These are phyloP conservation scores for Aspergillus olivimuriae DNA, from an alignment of 495 filamentous ascomycete species.

Conservation along the genomic window DNA sequence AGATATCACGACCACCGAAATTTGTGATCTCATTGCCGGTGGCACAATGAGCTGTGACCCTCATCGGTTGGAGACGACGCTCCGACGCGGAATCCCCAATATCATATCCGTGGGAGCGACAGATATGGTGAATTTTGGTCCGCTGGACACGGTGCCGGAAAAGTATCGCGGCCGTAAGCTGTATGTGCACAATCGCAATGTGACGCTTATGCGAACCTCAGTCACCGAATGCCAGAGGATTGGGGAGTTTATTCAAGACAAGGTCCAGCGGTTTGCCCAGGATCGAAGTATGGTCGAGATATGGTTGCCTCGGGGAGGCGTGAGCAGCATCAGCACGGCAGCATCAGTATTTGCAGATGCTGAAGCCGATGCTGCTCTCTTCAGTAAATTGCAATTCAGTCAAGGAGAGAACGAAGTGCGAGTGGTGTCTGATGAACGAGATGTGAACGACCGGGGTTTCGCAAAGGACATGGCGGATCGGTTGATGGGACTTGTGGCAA, in stretches of 20 bases:
- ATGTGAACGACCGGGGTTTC: slow-evolving; percentile 44
- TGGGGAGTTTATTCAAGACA: slow-evolving; percentile 46
- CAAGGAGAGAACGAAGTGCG: slow-evolving; percentile 30
- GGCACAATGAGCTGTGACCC: slow-evolving; percentile 54
- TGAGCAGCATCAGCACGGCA: slow-evolving; percentile 37
- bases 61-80: slow-evolving; percentile 46
- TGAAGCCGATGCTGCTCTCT: slow-evolving; percentile 40
- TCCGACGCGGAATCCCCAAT: slow-evolving; percentile 49
- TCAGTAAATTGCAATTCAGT: slow-evolving; percentile 35
- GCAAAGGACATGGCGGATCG: no score
- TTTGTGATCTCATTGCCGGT: slow-evolving; percentile 55
- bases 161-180: slow-evolving; percentile 38
- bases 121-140: slow-evolving; percentile 67
- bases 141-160: slow-evolving; percentile 45
- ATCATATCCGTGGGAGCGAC: slow-evolving; percentile 58
- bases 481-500: no score
- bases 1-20: slow-evolving; percentile 64
- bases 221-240: slow-evolving; percentile 46
- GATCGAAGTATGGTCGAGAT: slow-evolving; percentile 41
- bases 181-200: slow-evolving; percentile 57
- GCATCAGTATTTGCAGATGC: slow-evolving; percentile 36
- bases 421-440: slow-evolving; percentile 26
- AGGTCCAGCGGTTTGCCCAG: slow-evolving; percentile 34
- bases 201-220: slow-evolving; percentile 58
- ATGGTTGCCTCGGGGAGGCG: slow-evolving; percentile 49